A percentile compares a stretch with the other conserved stretches of the same genome.
phyloP scores from a whole-genome alignment of 1,284 basidiomycete species.

The Moesziomyces sp. region DNA sequence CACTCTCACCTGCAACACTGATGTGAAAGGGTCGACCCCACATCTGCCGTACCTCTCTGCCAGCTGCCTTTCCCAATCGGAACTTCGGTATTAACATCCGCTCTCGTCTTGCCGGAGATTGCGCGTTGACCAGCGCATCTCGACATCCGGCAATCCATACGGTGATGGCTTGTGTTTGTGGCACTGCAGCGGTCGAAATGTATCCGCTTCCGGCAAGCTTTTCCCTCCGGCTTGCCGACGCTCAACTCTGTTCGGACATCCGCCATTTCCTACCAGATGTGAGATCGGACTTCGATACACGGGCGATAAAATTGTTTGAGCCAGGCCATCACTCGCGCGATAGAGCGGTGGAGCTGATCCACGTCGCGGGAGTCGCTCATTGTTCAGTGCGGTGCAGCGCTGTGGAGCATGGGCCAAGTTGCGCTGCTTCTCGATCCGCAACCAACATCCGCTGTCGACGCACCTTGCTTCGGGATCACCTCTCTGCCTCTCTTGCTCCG shows the following conservation, averaged over 20 bases:
- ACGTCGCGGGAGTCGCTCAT: neutral
- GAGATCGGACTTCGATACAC: neutral
- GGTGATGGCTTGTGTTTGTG: too few species aligned
- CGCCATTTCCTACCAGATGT: neutral
- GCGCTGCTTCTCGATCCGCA: neutral
- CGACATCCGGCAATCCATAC: too few species aligned
- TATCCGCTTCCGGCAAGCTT: neutral
- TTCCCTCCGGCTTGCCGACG: neutral
- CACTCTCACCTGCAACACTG: neutral
- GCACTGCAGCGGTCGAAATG: too few species aligned
- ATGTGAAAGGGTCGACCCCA: neutral
- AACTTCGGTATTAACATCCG: neutral
- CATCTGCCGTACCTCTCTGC: too few species aligned
- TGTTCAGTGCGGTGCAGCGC: too few species aligned
- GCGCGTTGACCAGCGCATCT: too few species aligned
- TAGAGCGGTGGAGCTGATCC: neutral
- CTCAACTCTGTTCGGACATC: neutral
- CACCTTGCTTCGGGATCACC: neutral
- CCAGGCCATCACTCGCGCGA: neutral
- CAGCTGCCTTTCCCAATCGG: neutral
- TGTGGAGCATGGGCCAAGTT: neutral
- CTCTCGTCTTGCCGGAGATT: neutral
- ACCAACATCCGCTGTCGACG: too few species aligned
- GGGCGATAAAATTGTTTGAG: too few species aligned
- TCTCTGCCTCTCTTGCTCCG: too few species aligned